phyloP scores from a whole-genome alignment of 2,329 filamentous ascomycete species.

The Calonectria crousiana region DNA sequence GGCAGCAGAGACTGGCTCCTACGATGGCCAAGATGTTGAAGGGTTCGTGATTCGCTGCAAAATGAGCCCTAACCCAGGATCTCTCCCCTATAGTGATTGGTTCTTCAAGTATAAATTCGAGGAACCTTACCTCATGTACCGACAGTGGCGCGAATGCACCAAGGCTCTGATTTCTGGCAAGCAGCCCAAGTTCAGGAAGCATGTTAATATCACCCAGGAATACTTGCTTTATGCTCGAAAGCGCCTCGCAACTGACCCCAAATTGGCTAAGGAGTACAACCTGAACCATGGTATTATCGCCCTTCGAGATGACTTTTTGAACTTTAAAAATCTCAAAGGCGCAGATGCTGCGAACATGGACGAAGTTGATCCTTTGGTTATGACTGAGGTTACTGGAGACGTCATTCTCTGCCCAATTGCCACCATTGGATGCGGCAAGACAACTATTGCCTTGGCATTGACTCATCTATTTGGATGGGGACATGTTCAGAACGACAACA shows the following conservation, averaged over 20 bases:
- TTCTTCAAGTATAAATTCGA: conserved; percentile 99
- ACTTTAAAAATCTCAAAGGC: conserved; percentile 85
- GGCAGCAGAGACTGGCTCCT: conserved; percentile 88
- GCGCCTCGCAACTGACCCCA: conserved; percentile 76
- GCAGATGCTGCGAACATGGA: conserved; percentile 88
- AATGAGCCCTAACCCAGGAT: conserved; percentile 64
- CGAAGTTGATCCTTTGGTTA: conserved; percentile 58
- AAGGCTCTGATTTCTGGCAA: conserved; percentile 86
- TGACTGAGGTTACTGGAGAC: conserved; percentile 71
- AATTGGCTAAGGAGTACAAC: conserved; percentile 78
- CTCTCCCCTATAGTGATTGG: conserved; percentile 83
- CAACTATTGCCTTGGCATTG: conserved; percentile 87
- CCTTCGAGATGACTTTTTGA: conserved; percentile 88
- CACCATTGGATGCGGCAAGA: conserved; percentile 97
- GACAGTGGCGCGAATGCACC: conserved; percentile 98
- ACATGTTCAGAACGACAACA: conserved; percentile 97
- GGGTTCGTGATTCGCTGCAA: conserved; percentile 96
- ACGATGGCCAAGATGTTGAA: conserved; percentile 92
- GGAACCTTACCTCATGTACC: conserved; percentile 98
- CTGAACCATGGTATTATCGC: conserved; percentile 95
- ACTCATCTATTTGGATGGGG: conserved; percentile 90
- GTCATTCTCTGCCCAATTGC: conserved; percentile 91
- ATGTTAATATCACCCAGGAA: conserved; percentile 88
- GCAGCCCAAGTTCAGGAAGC: conserved; percentile 84
- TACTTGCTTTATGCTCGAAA: conserved; percentile 86